A percentile compares a stretch with the other conserved stretches of the same genome.
Evolutionary conservation across 306 rosid species (phyloP).

Genomic region (barrel medic (Medicago truncatula)): MtrunA17r5.0-ANR NC_053047.1:33405501-33406000

Average conservation of each 20-base stretch:
- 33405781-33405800: conserved; percentile 27
- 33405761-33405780: neutral
- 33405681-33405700: too few relatives aligned
- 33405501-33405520: too few relatives aligned
- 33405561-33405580: neutral
- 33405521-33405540: too few relatives aligned
- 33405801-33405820: neutral
- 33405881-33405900: neutral
- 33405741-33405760: conserved; percentile 35
- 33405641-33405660: neutral
- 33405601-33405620: neutral
- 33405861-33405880: conserved; percentile 12
- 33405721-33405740: conserved; percentile 31
- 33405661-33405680: too few relatives aligned
- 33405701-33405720: conserved; percentile 14
- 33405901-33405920: neutral
- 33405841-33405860: conserved; percentile 28
- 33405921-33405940: neutral
- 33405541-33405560: neutral
- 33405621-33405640: neutral
- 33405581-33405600: neutral
- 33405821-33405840: conserved; percentile 8
- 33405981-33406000: conserved; percentile 19
- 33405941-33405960: neutral
- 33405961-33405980: neutral